Base-by-base conservation (phyloP, 305 asterid species). In the Rubia tinctorum region DNA sequence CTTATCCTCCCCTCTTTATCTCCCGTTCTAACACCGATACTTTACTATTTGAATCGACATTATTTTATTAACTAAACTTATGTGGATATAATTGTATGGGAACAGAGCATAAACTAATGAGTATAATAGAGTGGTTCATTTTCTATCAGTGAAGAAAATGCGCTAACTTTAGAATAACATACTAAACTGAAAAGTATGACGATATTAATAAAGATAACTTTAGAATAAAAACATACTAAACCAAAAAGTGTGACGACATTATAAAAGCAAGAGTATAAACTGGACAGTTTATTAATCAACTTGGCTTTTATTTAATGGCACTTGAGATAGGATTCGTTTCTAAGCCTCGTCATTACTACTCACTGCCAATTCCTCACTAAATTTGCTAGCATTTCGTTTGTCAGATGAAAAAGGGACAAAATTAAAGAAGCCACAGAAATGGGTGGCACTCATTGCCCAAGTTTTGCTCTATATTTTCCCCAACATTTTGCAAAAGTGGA, bases 351-450 rank as follows among this genome's bases (percentile, higher is more conserved):
- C 71, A 66, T 68, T 39, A 66, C 18, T 62, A 25, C 40, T 44
- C 74, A 68, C 68, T 30, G 27, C 23, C 69, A 56, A 11, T 47
- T 66, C 55, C 18, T 55, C 64, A 64, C 74, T 30, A 12, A 63
- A 58, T 58, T 56, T 61, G 44, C 49, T 30, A 30, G 27, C 12
- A 3, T 63, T 73, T 60, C 10, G n/a, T 45, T 63, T 63, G 71
- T 63, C 73, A 55, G 67, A 74, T 15, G 7, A 51, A 73, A 51
- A 65, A 56, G 66, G 66, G n/a, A 34, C 73, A 55, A 70, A 64
- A 37, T 18, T 53, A 53, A 53, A 53, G 25, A 14, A 66, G 34
- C 67, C 49, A 18, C 64, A 42, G 64, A 58, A 47, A 59, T 42
- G 69, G 66, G 45, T 68, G 66, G 63, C 66, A 75, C 34, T 39